Conservation (phyloP, 2,329 filamentous ascomycete genomes). For the Septoria petroselini region DNA sequence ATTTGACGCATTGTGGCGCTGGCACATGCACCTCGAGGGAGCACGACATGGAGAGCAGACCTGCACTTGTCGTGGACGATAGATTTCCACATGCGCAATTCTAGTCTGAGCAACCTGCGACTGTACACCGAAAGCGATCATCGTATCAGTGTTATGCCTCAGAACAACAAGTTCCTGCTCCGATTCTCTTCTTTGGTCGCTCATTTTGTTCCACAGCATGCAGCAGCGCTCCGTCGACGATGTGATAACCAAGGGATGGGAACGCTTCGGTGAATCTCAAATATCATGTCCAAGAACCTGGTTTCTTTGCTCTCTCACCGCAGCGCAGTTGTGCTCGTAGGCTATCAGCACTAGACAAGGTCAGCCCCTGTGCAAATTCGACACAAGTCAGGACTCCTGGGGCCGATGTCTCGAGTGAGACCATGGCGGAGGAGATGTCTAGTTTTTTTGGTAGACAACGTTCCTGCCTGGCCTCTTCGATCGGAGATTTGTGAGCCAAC, state of each 20-base stretch:
- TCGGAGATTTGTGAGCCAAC: conserved; percentile 13
- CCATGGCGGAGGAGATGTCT: not conserved
- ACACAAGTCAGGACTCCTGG: not conserved
- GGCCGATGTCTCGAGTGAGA: not conserved
- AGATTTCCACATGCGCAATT: conserved; percentile 28
- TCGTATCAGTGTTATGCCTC: too few species aligned
- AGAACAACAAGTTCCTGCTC: too few species aligned
- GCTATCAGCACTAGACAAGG: conserved; percentile 1
- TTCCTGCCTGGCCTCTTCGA: not conserved
- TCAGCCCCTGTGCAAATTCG: conserved; percentile 1
- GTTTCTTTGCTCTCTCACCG: conserved; percentile 10
- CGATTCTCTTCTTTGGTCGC: not conserved
- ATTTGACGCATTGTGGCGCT: conserved; percentile 15
- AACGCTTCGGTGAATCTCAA: not conserved
- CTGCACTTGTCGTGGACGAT: conserved; percentile 12
- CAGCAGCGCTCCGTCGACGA: not conserved
- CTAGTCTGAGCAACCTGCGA: conserved; percentile 22
- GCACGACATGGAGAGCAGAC: conserved; percentile 22
- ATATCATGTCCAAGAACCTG: conserved; percentile 12
- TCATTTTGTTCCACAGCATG: not conserved
- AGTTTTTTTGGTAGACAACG: not conserved
- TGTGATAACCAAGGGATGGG: not conserved
- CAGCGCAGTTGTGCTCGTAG: conserved; percentile 12
- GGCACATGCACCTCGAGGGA: conserved; percentile 8
- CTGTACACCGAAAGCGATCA: too few species aligned